phyloP scores from a whole-genome alignment of 768 basidiomycete species.

The Strobilomyces echinocephalus region DNA sequence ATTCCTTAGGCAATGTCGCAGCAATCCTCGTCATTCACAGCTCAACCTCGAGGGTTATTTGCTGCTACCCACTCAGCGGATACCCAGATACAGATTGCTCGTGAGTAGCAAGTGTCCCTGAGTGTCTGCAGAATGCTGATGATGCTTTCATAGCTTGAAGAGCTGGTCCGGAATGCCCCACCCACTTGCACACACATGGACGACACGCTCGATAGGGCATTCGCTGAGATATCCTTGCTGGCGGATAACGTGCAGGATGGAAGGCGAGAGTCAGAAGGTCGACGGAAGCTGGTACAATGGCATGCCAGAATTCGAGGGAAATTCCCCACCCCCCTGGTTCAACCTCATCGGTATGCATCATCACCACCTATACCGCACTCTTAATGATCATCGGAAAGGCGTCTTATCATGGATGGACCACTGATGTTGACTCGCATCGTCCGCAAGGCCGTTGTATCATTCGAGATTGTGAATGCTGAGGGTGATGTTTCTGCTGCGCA shows the following conservation, averaged over 20 bases:
- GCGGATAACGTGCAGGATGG: constrained; percentile 98
- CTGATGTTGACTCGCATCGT: constrained; percentile 86
- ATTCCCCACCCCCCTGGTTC: constrained; percentile 96
- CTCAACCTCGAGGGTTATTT: constrained; percentile 92
- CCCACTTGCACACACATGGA: constrained; percentile 69
- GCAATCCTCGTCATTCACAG: constrained; percentile 88
- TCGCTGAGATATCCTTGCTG: constrained; percentile 81
- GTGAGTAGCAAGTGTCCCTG: constrained; percentile 43
- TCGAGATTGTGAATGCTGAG: constrained; percentile 73
- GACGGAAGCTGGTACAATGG: constrained; percentile 87
- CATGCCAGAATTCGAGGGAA: constrained; percentile 83
- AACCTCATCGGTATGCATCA: constrained; percentile 79
- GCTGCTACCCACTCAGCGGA: constrained; percentile 90
- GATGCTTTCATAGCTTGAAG: constrained; percentile 54
- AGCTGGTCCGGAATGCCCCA: constrained; percentile 80
- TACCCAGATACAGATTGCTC: constrained; percentile 93
- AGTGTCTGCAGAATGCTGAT: neutral
- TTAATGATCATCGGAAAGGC: constrained; percentile 40
- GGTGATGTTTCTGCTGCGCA: constrained; percentile 81
- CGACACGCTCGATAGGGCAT: constrained; percentile 79
- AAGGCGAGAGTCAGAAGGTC: constrained; percentile 90
- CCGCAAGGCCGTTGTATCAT: constrained; percentile 74
- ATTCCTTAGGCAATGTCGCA: constrained; percentile 85
- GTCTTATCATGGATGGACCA: constrained; percentile 89
- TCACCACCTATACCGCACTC: neutral